Evolutionary conservation across 2,329 filamentous ascomycete species (phyloP).

Genomic region (Fusarium clavum): DNA sequence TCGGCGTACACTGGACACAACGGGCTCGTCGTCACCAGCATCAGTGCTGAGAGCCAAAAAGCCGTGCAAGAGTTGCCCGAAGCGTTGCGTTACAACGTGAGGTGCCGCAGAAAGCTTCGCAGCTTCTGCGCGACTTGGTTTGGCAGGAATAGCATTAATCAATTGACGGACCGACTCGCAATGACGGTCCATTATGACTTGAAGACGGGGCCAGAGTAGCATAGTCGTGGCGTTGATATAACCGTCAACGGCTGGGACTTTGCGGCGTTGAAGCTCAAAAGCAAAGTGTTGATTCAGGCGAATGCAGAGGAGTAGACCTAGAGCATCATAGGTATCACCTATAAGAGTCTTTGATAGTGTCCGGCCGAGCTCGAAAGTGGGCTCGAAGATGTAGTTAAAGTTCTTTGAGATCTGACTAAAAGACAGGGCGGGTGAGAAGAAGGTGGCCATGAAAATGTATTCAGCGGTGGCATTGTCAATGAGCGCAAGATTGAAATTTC

Average conservation of each 20-base stretch:
- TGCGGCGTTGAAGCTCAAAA: slow-evolving; percentile 91
- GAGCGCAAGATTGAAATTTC: slow-evolving; percentile 93
- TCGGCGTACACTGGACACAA: slow-evolving; percentile 81
- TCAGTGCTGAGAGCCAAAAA: slow-evolving; percentile 87
- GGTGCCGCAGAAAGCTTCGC: slow-evolving; percentile 81
- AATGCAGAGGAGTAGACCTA: slow-evolving; percentile 91
- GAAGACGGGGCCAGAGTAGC: slow-evolving; percentile 95
- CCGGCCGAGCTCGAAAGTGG: slow-evolving; percentile 87
- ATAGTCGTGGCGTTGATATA: slow-evolving; percentile 97
- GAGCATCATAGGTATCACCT: slow-evolving; percentile 80
- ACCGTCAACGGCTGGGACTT: slow-evolving; percentile 86
- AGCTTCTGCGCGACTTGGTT: slow-evolving; percentile 60
- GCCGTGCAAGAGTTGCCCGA: slow-evolving; percentile 90
- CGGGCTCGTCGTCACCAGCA: slow-evolving; percentile 92
- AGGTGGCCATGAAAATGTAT: slow-evolving; percentile 91
- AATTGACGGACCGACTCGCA: slow-evolving; percentile 83
- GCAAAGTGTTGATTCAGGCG: slow-evolving; percentile 93
- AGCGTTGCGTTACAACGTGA: slow-evolving; percentile 93
- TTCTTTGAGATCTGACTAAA: slow-evolving; percentile 83
- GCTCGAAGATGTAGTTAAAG: slow-evolving; percentile 89
- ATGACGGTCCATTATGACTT: slow-evolving; percentile 92
- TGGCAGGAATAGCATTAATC: slow-evolving; percentile 64
- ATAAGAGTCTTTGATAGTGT: slow-evolving; percentile 80
- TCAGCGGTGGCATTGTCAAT: slow-evolving; percentile 95
- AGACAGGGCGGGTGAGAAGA: slow-evolving; percentile 83